Evolutionary conservation across 2,329 filamentous ascomycete species (phyloP).

Genomic region (Alternaria ethzedia): DNA sequence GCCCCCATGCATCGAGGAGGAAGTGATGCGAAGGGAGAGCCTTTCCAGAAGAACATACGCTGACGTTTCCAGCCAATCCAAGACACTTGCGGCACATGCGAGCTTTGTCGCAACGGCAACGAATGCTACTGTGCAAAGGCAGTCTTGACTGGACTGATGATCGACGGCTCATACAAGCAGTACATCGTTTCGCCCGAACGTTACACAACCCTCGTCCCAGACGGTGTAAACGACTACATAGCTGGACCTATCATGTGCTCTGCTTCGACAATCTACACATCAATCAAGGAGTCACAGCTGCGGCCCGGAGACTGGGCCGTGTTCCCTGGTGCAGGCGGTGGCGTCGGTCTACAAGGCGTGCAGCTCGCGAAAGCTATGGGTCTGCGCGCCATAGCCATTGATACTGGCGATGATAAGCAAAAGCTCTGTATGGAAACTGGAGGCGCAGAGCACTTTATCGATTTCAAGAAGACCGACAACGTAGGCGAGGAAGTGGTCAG

Average conservation of each 20-base stretch:
- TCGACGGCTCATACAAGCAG: conserved; percentile 62
- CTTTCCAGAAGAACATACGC: background rate
- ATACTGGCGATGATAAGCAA: conserved; percentile 45
- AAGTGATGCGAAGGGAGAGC: background rate
- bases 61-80: conserved; percentile 28
- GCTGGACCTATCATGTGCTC: conserved; percentile 68
- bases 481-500: conserved; percentile 44
- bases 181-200: conserved; percentile 63
- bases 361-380: conserved; percentile 53
- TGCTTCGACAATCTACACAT: conserved; percentile 64
- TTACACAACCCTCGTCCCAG: conserved; percentile 62
- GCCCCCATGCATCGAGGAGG: background rate
- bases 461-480: conserved; percentile 44
- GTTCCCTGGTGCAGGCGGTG: conserved; percentile 62
- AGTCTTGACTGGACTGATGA: conserved; percentile 55
- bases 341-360: conserved; percentile 65
- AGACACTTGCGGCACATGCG: conserved; percentile 47
- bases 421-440: conserved; percentile 41
- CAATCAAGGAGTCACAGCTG: conserved; percentile 59
- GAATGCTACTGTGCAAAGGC: conserved; percentile 61
- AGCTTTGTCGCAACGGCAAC: conserved; percentile 58
- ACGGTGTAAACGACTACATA: conserved; percentile 61
- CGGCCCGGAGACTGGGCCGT: conserved; percentile 61
- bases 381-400: conserved; percentile 44
- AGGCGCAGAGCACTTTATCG: conserved; percentile 48